These are phyloP conservation scores for Passiflora organensis DNA, from an alignment of 345 rosid species.

Conservation along the genomic window DNA sequence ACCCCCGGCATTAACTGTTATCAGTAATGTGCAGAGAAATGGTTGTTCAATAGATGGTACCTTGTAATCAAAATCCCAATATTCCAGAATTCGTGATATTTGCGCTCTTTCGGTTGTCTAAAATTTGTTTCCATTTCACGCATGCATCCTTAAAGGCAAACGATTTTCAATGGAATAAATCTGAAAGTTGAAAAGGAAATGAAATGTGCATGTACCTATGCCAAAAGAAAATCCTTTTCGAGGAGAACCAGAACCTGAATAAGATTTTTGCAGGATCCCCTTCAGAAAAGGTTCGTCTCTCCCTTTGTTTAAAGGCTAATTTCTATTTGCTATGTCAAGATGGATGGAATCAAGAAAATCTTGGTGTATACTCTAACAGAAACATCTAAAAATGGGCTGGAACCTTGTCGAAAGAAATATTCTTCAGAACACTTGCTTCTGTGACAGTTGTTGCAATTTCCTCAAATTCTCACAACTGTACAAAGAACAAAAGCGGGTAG, in stretches of 20 bases:
- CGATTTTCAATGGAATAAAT: constrained; percentile 19
- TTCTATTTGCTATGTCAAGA: constrained; percentile 17
- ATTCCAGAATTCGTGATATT: neutral
- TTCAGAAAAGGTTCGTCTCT: constrained; percentile 15
- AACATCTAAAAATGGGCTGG: constrained; percentile 10
- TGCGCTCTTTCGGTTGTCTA: constrained; percentile 1
- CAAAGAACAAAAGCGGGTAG: constrained; percentile 9
- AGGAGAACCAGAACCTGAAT: constrained; percentile 25
- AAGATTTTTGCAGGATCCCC: constrained; percentile 23
- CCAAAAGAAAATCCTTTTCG: constrained; percentile 20
- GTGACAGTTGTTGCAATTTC: constrained; percentile 20
- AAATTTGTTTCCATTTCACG: neutral
- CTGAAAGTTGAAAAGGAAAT: constrained; percentile 11
- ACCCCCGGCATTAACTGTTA: constrained; percentile 19
- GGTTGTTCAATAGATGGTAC: neutral
- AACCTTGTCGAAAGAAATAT: constrained; percentile 23
- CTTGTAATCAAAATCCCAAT: constrained; percentile 16
- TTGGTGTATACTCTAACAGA: constrained; percentile 21
- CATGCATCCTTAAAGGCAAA: constrained; percentile 14
- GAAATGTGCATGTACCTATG: neutral
- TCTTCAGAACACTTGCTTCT: constrained; percentile 17
- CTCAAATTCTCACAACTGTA: constrained; percentile 11
- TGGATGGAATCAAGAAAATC: constrained; percentile 28
- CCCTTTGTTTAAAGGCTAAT: constrained; percentile 18
- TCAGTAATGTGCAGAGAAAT: constrained; percentile 18